Evolutionary conservation across 23 red algal genomes (phyloP).

Genomic region (Gracilariopsis chorda): DNA sequence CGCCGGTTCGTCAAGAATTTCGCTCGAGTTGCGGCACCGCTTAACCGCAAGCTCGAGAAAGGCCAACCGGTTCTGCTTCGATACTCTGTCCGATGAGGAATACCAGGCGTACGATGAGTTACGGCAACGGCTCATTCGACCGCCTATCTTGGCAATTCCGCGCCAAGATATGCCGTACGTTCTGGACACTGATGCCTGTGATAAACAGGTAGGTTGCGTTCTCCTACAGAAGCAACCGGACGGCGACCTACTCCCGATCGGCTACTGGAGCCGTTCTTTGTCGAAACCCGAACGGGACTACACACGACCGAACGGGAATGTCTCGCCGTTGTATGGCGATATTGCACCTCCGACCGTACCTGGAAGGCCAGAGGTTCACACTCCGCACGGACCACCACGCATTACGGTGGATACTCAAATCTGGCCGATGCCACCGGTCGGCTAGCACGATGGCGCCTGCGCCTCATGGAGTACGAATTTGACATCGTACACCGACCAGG

Average conservation of each 20-base stretch:
- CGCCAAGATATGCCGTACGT: not conserved
- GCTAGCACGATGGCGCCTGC: not conserved
- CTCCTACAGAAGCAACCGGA: conserved; percentile 9
- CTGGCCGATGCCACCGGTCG: not conserved
- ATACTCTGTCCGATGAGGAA: not conserved
- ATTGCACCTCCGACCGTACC: not conserved
- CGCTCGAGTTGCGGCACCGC: not conserved
- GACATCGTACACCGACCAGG: not conserved
- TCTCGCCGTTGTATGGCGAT: not conserved
- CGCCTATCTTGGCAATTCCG: conserved; percentile 11
- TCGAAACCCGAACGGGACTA: not conserved
- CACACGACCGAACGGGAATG: not conserved
- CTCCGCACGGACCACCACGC: conserved; percentile 4
- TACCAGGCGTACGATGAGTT: not conserved
- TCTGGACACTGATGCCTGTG: conserved; percentile 6
- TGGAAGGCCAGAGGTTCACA: conserved; percentile 1
- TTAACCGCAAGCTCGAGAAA: not conserved
- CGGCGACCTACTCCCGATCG: not conserved
- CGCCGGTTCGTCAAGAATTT: conserved; percentile 30
- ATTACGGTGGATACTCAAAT: conserved; percentile 12
- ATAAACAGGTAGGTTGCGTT: not conserved
- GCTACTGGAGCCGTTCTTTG: not conserved
- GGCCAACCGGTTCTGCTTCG: not conserved
- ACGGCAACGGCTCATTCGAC: not conserved
- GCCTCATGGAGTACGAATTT: not conserved